These are phyloP conservation scores for Cytospora piceicola DNA, from an alignment of 2,329 filamentous ascomycete species.

Conservation along the genomic window DNA sequence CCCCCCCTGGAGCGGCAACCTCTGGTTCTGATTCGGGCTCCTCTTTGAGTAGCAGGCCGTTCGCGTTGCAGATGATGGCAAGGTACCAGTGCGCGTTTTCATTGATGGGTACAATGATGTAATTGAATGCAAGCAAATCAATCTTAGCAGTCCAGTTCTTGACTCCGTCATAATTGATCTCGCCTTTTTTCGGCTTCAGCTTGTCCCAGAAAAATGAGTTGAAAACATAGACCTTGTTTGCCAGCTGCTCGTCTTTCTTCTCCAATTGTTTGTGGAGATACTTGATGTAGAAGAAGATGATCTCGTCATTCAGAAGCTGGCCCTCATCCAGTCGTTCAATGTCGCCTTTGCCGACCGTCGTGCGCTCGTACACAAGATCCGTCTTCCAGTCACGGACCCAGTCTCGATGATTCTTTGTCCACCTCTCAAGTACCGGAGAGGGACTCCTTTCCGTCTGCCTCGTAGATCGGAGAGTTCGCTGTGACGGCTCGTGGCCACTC, in stretches of 20 bases:
- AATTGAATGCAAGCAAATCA: conserved; percentile 84
- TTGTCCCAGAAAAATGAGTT: conserved; percentile 91
- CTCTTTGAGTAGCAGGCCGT: conserved; percentile 55
- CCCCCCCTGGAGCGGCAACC: not conserved
- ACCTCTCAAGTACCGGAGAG: conserved; percentile 41
- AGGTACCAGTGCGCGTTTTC: conserved; percentile 90
- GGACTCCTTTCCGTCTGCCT: conserved; percentile 19
- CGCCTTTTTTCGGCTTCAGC: conserved; percentile 64
- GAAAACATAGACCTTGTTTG: conserved; percentile 79
- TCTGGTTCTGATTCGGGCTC: not conserved
- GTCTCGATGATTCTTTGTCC: conserved; percentile 54
- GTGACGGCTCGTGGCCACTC: conserved; percentile 22
- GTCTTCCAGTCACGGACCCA: conserved; percentile 60
- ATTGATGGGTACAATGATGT: conserved; percentile 90
- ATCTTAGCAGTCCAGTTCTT: conserved; percentile 85
- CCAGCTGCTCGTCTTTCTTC: conserved; percentile 55
- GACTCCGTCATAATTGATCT: conserved; percentile 84
- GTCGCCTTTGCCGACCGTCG: conserved; percentile 71
- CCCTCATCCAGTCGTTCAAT: conserved; percentile 79
- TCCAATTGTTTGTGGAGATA: conserved; percentile 68
- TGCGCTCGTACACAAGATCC: conserved; percentile 67
- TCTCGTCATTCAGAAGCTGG: conserved; percentile 88
- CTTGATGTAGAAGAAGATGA: conserved; percentile 86
- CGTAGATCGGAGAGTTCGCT: conserved; percentile 29
- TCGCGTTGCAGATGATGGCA: conserved; percentile 90